phyloP scores from a whole-genome alignment of 805 yeast species.

The Yamadazyma endophytica region DNA sequence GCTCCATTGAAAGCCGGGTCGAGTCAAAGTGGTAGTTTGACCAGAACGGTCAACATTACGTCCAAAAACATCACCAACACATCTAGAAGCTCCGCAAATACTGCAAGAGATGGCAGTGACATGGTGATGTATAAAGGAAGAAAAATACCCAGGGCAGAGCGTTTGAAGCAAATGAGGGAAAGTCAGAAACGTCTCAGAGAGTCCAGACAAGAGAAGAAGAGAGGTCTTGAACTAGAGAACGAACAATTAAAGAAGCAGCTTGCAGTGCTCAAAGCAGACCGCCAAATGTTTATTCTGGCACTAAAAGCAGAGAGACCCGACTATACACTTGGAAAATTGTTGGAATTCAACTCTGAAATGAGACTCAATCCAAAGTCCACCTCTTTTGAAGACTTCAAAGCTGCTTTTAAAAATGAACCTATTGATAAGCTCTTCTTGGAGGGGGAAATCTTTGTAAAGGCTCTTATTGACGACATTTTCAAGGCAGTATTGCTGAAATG shows the following conservation, averaged over 20 bases:
- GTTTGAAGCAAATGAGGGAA: conserved; percentile 8
- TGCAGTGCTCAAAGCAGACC: conserved; percentile 1
- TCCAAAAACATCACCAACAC: too few relatives aligned
- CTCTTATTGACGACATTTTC: not conserved
- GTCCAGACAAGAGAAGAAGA: conserved; percentile 2
- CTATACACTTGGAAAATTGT: conserved; percentile 3
- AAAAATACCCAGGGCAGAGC: conserved; percentile 4
- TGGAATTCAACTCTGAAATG: conserved; percentile 4
- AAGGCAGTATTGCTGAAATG: conserved; percentile 1
- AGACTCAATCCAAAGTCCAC: not conserved
- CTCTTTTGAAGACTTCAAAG: conserved; percentile 1
- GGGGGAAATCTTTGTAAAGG: not conserved
- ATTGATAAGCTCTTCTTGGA: conserved; percentile 2
- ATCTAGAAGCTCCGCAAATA: too few relatives aligned
- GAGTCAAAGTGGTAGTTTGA: too few relatives aligned
- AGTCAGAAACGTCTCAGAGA: conserved; percentile 5
- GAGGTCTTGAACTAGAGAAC: conserved; percentile 1
- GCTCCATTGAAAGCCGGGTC: too few relatives aligned
- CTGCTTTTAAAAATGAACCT: conserved; percentile 2
- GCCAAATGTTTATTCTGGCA: conserved; percentile 1
- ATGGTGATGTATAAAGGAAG: conserved; percentile 7
- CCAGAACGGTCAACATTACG: too few relatives aligned
- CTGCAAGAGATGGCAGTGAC: too few relatives aligned
- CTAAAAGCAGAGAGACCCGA: conserved; percentile 3
- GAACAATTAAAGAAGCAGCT: conserved; percentile 3